phyloP scores from a whole-genome alignment of 495 filamentous ascomycete genomes.

The Polyplosphaeria fusca region DNA sequence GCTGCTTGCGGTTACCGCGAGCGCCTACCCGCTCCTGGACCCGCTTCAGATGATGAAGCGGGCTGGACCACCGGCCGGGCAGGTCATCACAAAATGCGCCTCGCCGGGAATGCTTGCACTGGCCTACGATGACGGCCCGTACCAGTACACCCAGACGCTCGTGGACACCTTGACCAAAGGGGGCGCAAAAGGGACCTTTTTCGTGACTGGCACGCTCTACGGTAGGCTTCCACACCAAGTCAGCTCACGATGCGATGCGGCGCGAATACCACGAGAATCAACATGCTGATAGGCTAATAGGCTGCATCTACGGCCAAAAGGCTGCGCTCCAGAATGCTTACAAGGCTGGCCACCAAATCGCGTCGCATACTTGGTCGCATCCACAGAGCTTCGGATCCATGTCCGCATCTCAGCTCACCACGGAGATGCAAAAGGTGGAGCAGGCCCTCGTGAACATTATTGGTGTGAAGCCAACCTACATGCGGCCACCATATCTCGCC shows the following conservation, averaged over 20 bases:
- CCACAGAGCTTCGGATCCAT: constrained; percentile 44
- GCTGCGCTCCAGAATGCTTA: constrained; percentile 50
- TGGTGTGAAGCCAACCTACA: constrained; percentile 52
- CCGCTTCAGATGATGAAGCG: constrained; percentile 19
- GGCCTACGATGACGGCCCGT: constrained; percentile 34
- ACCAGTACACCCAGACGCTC: constrained; percentile 28
- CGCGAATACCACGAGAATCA: no score
- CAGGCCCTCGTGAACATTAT: constrained; percentile 52
- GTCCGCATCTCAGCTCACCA: constrained; percentile 42
- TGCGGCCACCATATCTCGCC: constrained; percentile 53
- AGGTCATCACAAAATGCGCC: constrained; percentile 28
- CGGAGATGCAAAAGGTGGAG: constrained; percentile 52
- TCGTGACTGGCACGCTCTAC: constrained; percentile 55
- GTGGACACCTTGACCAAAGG: constrained; percentile 31
- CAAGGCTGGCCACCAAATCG: constrained; percentile 51
- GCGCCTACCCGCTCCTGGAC: constrained; percentile 12
- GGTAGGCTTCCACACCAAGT: constrained; percentile 18
- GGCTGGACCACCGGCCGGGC: constrained; percentile 21
- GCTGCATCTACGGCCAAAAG: constrained; percentile 52
- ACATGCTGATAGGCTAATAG: constrained; percentile 20
- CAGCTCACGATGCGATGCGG: no score
- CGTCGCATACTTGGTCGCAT: constrained; percentile 54
- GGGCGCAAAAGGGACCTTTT: constrained; percentile 52
- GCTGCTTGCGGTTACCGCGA: constrained; percentile 10
- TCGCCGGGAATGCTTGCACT: constrained; percentile 22